These are phyloP conservation scores for Trichaptum fuscoviolaceum DNA, from an alignment of 768 basidiomycete genomes.

Conservation along the genomic window DNA sequence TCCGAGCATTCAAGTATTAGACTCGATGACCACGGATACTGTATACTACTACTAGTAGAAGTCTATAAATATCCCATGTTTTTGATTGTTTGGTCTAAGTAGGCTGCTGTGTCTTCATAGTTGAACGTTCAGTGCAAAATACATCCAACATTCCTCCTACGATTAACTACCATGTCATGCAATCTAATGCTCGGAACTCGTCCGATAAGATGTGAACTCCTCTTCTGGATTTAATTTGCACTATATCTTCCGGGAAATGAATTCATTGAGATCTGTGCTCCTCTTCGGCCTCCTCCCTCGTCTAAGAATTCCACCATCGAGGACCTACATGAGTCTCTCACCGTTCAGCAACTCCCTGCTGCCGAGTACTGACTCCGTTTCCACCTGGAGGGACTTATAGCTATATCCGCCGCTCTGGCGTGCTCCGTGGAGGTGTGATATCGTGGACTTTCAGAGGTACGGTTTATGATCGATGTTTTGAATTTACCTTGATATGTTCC, in stretches of 20 bases:
- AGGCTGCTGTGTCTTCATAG: no score
- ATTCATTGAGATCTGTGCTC: not conserved
- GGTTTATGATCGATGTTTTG: no score
- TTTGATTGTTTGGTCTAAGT: not conserved
- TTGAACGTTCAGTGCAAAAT: not conserved
- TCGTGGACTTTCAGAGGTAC: no score
- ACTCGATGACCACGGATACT: no score
- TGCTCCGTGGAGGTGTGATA: no score
- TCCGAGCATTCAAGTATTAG: no score
- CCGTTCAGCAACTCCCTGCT: not conserved
- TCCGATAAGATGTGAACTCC: no score
- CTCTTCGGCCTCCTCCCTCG: not conserved
- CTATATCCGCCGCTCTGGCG: not conserved
- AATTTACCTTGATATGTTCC: no score
- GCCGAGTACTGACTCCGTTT: not conserved
- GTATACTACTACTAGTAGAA: not conserved
- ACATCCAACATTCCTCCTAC: no score
- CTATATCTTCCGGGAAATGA: not conserved
- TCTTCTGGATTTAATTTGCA: not conserved
- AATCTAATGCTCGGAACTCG: not conserved
- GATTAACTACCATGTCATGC: not conserved
- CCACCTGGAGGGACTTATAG: not conserved
- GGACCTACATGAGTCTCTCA: not conserved
- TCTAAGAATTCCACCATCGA: not conserved
- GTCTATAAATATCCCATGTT: not conserved